Evolutionary conservation across 768 basidiomycete species (phyloP), one percentile per base, ranked within the genome.

Genomic region (Paxillus ammoniavirescens): DNA sequence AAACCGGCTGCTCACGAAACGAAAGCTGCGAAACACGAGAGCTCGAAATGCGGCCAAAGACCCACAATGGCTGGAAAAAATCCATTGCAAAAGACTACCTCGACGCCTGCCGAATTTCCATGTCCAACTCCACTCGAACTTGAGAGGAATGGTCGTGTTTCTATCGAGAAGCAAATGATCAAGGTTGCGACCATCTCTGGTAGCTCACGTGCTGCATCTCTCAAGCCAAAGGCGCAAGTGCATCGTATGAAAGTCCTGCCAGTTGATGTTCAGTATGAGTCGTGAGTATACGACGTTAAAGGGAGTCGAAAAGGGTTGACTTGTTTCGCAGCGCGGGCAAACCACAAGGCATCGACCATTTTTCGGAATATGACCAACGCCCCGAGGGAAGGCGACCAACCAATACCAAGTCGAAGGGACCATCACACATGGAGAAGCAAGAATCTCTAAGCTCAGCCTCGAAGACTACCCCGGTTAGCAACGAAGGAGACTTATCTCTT

Each of bases 401-500:
- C 21, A 31, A 21, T 13, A 3, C 37, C 26, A 48, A 18, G 10
- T 18, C 46, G 15, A 42, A 23, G 30, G 38, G 38, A 21, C 45
- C 52, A 5, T 18, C 38, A 17, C 55, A 44, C 14, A 47, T 41
- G 28, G 23, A 42, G 31, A 54, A 45, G 26, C 30, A 55, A 3
- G 4, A 30, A n/a, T 47, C 53, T 14, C 53, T 47, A 3, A 40
- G 55, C 28, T 53, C 51, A 5, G 52, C 49, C 8, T 53, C 42
- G 10, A 59, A 56, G 14, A 35, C n/a, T 17, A 52, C 33, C 12
- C 49, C 42, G 5, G 12, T 2, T 26, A 44, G 33, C 33, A 14
- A 37, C 7, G 50, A 55, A 38, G 50, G 26, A 47, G 60, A 53
- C 23, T 26, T 14, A 8, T 31, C 53, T 1, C 62, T 71, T 15